phyloP scores from a whole-genome alignment of 352 stramenopile species.

The Phytophthora lateralis region DNA sequence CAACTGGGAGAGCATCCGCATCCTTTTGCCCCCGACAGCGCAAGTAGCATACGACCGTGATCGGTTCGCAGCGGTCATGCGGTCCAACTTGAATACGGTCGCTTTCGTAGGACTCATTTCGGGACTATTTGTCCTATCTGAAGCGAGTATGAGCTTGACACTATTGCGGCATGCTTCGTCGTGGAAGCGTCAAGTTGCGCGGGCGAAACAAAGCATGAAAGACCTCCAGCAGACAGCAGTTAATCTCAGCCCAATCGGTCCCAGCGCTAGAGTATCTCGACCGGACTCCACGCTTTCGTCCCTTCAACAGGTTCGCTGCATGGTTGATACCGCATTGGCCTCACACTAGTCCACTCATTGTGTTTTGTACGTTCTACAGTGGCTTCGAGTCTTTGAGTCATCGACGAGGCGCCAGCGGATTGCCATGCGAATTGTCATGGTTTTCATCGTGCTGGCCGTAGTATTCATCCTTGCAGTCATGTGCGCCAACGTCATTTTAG shows the following conservation, averaged over 20 bases:
- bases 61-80: constrained; percentile 60
- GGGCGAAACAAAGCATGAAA: constrained; percentile 58
- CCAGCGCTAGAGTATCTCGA: neutral
- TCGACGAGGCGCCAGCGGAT: constrained; percentile 72
- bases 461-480: constrained; percentile 62
- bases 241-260: constrained; percentile 13
- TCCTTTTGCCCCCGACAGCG: constrained; percentile 72
- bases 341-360: neutral
- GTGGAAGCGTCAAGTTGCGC: constrained; percentile 61
- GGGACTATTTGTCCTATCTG: constrained; percentile 61
- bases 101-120: constrained; percentile 66
- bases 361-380: constrained; percentile 32
- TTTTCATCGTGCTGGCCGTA: constrained; percentile 53
- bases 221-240: constrained; percentile 31
- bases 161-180: constrained; percentile 57
- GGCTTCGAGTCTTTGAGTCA: constrained; percentile 57
- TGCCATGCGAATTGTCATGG: constrained; percentile 57
- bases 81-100: constrained; percentile 58
- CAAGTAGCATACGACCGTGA: constrained; percentile 71
- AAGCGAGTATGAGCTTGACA: constrained; percentile 54
- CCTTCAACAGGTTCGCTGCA: constrained; percentile 29
- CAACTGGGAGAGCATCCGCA: constrained; percentile 63
- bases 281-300: constrained; percentile 18
- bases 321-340: neutral
- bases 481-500: constrained; percentile 69